Evolutionary conservation across 2,329 filamentous ascomycete genomes (phyloP), one percentile per base, ranked within the genome.

Genomic region (Trichothecium sympodiale): DNA sequence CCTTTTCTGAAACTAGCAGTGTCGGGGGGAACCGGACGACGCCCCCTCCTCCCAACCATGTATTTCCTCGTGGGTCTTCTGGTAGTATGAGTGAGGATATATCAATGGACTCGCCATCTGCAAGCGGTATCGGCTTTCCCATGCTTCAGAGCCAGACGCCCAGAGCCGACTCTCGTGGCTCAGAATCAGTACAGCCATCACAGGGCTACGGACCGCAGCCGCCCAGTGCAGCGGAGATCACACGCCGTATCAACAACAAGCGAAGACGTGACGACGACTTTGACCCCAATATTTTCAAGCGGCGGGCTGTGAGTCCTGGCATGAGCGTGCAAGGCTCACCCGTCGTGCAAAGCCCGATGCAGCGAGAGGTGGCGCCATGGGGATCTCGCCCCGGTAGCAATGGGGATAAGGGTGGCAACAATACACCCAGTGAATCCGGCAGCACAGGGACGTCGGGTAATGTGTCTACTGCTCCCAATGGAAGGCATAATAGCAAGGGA

Each of bases 261-360:
- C 78, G 89, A n/a, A 75, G 86, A 16, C 73, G 87, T 38, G 89
- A 95, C 42, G 87, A 94, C 50, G 88, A 95, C 49, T 81, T 94
- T 38, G 88, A 96, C 53, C 80, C 84, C 2, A 72, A 79, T 28
- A 83, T 80, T 41, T 88, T 95, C 64, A 96, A 96, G 60, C 75
- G 89, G 13, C 76, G 89, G 30, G 89, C 89, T 17, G 89, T 96
- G 3, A 91, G 83, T 40, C 89, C 89, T 1, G 85, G 88, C 13
- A 79, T 95, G 68, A 94, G 86, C 54, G 80, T 82, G 2, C 86
- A 94, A 49, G 93, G 89, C 57, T 93, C 84, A 42, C 89, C 89
- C 2, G 70, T 94, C 26, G 74, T 89, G 47, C 85, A 94, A 53
- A 89, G 83, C 37, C 86, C 88, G 1, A 72, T 83, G 44, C 78